phyloP scores from a whole-genome alignment of 2,329 filamentous ascomycete species.

The Trichocomaceae sp. region DNA sequence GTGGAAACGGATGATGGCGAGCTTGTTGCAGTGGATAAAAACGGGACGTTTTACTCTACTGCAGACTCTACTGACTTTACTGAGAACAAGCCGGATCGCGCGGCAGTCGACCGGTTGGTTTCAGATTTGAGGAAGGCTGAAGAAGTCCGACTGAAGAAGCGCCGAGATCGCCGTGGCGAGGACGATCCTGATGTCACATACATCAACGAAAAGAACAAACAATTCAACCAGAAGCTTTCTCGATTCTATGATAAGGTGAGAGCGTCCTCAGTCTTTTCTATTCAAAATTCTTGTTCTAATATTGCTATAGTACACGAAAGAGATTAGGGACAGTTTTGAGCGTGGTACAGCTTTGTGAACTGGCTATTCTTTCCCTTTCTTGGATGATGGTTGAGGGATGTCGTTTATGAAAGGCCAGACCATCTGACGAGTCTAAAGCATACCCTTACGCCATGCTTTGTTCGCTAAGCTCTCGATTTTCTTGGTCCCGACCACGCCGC shows the following conservation, averaged over 20 bases:
- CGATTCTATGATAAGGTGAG: slow-evolving; percentile 88
- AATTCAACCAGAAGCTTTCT: slow-evolving; percentile 96
- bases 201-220: slow-evolving; percentile 99
- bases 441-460: slow-evolving; percentile 80
- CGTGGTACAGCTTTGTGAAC: slow-evolving; percentile 76
- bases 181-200: slow-evolving; percentile 92
- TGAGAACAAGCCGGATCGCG: slow-evolving; percentile 79
- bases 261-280: slow-evolving; percentile 6
- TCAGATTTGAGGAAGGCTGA: slow-evolving; percentile 82
- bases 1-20: slow-evolving; percentile 94
- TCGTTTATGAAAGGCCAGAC: background rate
- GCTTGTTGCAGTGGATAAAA: slow-evolving; percentile 85
- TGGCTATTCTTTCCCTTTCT: background rate
- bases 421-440: slow-evolving; percentile 56
- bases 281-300: slow-evolving; percentile 12
- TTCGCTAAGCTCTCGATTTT: slow-evolving; percentile 76
- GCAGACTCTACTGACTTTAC: slow-evolving; percentile 74
- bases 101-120: slow-evolving; percentile 80
- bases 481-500: slow-evolving; percentile 68
- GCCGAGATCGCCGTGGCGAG: slow-evolving; percentile 71
- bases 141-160: slow-evolving; percentile 76
- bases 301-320: slow-evolving; percentile 66
- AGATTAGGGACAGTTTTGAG: slow-evolving; percentile 97
- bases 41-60: slow-evolving; percentile 85
- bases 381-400: background rate